phyloP scores from a whole-genome alignment of 805 yeast species.

The Metschnikowia vanudenii region DNA sequence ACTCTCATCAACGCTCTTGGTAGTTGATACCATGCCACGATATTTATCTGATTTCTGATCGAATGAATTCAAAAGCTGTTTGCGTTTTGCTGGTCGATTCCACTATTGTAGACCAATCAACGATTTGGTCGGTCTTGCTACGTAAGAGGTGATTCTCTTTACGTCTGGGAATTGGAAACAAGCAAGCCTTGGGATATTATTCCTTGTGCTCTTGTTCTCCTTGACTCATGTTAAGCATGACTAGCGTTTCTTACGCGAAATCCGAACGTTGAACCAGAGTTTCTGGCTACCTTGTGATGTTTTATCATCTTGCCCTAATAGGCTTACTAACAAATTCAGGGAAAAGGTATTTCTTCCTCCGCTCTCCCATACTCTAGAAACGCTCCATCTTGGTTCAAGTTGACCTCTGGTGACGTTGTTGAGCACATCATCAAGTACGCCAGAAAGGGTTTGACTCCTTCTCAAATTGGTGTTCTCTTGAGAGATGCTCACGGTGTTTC shows the following conservation, averaged over 20 bases:
- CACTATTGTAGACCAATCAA: slow-evolving; percentile 39
- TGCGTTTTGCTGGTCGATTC: slow-evolving; percentile 48
- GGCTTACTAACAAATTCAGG: slow-evolving; percentile 47
- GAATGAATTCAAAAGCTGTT: slow-evolving; percentile 1
- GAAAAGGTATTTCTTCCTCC: slow-evolving; percentile 99
- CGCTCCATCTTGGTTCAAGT: slow-evolving; percentile 99
- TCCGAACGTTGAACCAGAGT: slow-evolving; percentile 5
- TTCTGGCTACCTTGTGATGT: slow-evolving; percentile 8
- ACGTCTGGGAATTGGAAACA: background rate
- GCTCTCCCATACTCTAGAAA: slow-evolving; percentile 99
- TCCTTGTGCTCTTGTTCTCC: no score
- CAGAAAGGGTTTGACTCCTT: slow-evolving; percentile 99
- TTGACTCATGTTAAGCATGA: no score
- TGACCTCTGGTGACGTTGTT: slow-evolving; percentile 89
- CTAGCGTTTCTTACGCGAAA: background rate
- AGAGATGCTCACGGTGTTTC: slow-evolving; percentile 99
- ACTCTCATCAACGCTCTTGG: slow-evolving; percentile 21
- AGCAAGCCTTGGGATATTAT: background rate
- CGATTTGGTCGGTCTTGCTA: background rate
- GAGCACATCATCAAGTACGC: slow-evolving; percentile 99
- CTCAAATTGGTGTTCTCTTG: slow-evolving; percentile 98
- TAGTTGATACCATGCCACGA: slow-evolving; percentile 22
- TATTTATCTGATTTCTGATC: background rate
- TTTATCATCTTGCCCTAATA: background rate
- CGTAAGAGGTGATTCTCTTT: slow-evolving; percentile 13